These are phyloP conservation scores for Arthrobotrys sphaeroides DNA, from an alignment of 2,329 filamentous ascomycete species.

Conservation along the genomic window DNA sequence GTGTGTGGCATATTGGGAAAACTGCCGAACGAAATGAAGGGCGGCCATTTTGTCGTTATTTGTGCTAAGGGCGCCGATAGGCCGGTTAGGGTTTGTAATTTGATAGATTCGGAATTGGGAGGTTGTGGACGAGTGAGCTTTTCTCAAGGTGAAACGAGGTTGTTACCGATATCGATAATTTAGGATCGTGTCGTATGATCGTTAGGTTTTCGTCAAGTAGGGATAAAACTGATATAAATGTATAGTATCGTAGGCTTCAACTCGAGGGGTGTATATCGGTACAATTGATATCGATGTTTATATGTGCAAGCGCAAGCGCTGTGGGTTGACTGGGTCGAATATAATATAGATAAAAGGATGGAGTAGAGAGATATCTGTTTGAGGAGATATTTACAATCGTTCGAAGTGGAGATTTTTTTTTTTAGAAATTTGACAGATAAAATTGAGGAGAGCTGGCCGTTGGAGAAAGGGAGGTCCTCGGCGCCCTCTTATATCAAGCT, in stretches of 20 bases:
- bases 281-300: background rate
- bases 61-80: too few species aligned
- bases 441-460: background rate
- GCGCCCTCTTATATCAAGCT: constrained; percentile 8
- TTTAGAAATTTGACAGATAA: background rate
- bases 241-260: too few species aligned
- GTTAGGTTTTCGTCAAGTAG: too few species aligned
- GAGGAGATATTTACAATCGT: background rate
- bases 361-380: background rate
- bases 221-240: too few species aligned
- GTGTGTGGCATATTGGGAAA: constrained; percentile 40
- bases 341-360: background rate
- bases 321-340: background rate
- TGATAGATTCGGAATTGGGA: background rate
- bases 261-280: too few species aligned
- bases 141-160: background rate
- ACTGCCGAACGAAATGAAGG: constrained; percentile 28
- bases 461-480: background rate
- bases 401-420: constrained; percentile 4
- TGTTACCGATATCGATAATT: background rate
- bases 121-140: background rate
- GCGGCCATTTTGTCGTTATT: background rate
- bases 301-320: constrained; percentile 1
- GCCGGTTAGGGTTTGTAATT: background rate
- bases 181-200: background rate